phyloP scores from a whole-genome alignment of 164 flowering plant genomes.

The Aristolochia fimbriata region DNA sequence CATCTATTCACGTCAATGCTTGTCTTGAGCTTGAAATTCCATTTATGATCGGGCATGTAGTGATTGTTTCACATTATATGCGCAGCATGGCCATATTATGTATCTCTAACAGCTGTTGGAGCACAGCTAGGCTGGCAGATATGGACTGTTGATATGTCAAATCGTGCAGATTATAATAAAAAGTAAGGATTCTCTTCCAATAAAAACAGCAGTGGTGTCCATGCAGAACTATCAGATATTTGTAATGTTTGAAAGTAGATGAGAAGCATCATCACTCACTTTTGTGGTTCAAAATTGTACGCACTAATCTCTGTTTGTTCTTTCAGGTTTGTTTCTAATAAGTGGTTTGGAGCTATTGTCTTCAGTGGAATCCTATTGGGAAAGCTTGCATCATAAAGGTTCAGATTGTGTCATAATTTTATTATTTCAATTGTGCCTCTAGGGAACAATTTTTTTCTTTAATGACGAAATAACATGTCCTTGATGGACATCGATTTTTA shows the following conservation, averaged over 20 bases:
- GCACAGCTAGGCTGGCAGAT: constrained; percentile 93
- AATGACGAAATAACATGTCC: too few species aligned
- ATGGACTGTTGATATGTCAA: constrained; percentile 67
- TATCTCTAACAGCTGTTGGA: constrained; percentile 54
- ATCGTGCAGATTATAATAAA: constrained; percentile 77
- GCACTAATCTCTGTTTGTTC: neutral
- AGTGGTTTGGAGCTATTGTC: constrained; percentile 90
- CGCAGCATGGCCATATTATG: constrained; percentile 87
- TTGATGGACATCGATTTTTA: too few species aligned
- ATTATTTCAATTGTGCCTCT: too few species aligned
- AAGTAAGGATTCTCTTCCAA: constrained; percentile 37
- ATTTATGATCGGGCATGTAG: neutral
- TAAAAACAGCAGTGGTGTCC: neutral
- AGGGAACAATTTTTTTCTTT: too few species aligned
- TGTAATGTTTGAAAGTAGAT: neutral
- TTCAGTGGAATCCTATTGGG: constrained; percentile 70
- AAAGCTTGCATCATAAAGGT: constrained; percentile 31
- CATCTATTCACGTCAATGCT: neutral
- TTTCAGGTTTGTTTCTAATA: constrained; percentile 80
- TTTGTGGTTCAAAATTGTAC: neutral
- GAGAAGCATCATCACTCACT: neutral
- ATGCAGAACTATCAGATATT: neutral
- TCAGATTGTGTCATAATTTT: too few species aligned
- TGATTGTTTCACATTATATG: constrained; percentile 5
- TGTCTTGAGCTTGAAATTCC: neutral